phyloP scores from a whole-genome alignment of 140 eudicot genomes.

The Erigeron philadelphicus region DNA sequence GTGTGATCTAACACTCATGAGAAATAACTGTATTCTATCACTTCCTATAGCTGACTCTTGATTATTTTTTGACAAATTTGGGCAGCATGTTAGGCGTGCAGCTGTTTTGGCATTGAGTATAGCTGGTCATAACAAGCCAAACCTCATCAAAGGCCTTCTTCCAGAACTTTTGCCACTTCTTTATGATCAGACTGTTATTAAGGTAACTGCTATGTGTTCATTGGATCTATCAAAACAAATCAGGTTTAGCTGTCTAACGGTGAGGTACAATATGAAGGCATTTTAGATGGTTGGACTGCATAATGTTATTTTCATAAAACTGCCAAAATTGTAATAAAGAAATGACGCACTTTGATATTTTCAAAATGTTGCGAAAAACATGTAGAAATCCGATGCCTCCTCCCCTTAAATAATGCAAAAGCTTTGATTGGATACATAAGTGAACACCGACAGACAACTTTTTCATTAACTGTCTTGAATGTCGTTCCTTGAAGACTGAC shows the following conservation, averaged over 20 bases:
- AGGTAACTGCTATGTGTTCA: constrained; percentile 43
- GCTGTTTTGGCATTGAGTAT: constrained; percentile 97
- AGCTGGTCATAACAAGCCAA: constrained; percentile 97
- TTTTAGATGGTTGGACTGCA: constrained; percentile 2
- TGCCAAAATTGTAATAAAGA: background rate
- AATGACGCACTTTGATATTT: background rate
- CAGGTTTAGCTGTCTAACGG: constrained; percentile 3
- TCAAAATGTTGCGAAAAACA: background rate
- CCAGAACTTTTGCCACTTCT: constrained; percentile 89
- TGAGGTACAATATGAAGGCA: background rate
- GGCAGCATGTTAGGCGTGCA: constrained; percentile 99
- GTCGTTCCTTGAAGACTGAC: too few species aligned
- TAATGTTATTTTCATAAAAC: background rate
- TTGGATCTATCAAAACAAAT: background rate
- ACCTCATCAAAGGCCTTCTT: constrained; percentile 78
- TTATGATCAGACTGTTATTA: constrained; percentile 89
- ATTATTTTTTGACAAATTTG: constrained; percentile 1
- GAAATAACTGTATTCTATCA: background rate
- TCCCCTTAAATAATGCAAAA: background rate
- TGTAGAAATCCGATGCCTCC: background rate
- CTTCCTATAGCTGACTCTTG: background rate
- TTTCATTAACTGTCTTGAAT: background rate
- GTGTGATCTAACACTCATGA: background rate
- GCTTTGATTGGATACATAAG: background rate
- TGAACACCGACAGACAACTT: background rate